phyloP scores from a whole-genome alignment of 352 stramenopile species.

The Globisporangium acanthophoron region DNA sequence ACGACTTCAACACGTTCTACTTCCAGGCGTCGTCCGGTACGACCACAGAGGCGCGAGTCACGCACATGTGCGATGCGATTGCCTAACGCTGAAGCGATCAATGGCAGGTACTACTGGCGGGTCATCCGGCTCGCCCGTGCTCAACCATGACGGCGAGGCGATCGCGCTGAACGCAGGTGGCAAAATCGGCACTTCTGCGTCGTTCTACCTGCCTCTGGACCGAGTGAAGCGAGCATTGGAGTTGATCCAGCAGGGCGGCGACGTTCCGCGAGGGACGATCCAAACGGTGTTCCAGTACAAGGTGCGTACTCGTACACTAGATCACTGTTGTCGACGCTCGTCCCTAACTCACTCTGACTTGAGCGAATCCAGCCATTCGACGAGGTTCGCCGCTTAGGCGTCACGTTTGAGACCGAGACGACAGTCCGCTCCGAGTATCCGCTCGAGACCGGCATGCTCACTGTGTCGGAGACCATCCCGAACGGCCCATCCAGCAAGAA shows the following conservation, averaged over 20 bases:
- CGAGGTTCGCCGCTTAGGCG: constrained; percentile 81
- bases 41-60: background rate
- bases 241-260: constrained; percentile 58
- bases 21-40: constrained; percentile 81
- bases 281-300: constrained; percentile 90
- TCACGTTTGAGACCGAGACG: constrained; percentile 69
- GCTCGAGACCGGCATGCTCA: constrained; percentile 88
- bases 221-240: constrained; percentile 86
- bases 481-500: constrained; percentile 69
- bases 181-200: constrained; percentile 80
- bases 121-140: constrained; percentile 83
- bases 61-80: background rate
- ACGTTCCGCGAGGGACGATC: constrained; percentile 82
- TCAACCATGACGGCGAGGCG: constrained; percentile 83
- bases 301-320: constrained; percentile 10
- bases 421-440: constrained; percentile 75
- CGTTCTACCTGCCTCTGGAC: constrained; percentile 89
- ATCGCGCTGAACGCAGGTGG: constrained; percentile 91
- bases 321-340: too few relatives aligned
- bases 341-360: background rate
- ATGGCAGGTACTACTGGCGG: constrained; percentile 64
- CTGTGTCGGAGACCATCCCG: constrained; percentile 83
- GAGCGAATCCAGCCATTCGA: constrained; percentile 63
- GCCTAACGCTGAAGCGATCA: background rate
- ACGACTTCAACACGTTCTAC: constrained; percentile 95